Evolutionary conservation across 441 rosid genomes (phyloP), one percentile per base, ranked within the genome.

Genomic region (Erodium trifolium): DNA sequence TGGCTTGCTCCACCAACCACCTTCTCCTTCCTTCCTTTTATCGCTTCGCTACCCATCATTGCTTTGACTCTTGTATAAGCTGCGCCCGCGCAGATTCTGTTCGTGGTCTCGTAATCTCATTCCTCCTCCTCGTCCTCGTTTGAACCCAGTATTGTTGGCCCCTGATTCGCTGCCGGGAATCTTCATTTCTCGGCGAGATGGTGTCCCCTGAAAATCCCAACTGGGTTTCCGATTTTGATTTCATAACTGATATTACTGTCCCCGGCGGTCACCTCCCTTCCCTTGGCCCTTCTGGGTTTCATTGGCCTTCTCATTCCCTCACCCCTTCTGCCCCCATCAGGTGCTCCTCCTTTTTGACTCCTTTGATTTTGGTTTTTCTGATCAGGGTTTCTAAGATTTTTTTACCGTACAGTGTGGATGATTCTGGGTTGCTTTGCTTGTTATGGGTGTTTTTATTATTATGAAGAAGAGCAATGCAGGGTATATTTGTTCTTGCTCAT

Each of bases 241-340:
- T 59, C 63, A 59, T 59, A 59, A 17, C 29, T 18, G 63, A 59
- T 18, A 59, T 59, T 59, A 19, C 63, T 59, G 63, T 59, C 63
- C 63, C 63, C 27, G 63, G 63, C 31, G 63, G 63, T 3, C 29
- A 59, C 63, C 63, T 59, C 63, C 63, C 63, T 59, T 59, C 63
- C 63, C 63, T 59, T 9, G 63, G 29, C 63, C 31, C 63, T 17
- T 17, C 63, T 59, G 63, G 63, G 31, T 59, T 59, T 9, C 29
- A 17, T 59, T 59, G 63, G 63, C 63, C 63, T 59, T 59, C 63
- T 59, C 63, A 59, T 59, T 59, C 63, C 17, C 63, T 59, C 63
- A 7, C 37, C 37, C 37, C 37, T 34, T 34, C 37, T 34, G 37
- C 37, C 37, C 37, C 37, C 37, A 34, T 34, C 37, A 34, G 63